phyloP scores from a whole-genome alignment of 2,329 filamentous ascomycete species.

The Pseudocercospora crystallina region DNA sequence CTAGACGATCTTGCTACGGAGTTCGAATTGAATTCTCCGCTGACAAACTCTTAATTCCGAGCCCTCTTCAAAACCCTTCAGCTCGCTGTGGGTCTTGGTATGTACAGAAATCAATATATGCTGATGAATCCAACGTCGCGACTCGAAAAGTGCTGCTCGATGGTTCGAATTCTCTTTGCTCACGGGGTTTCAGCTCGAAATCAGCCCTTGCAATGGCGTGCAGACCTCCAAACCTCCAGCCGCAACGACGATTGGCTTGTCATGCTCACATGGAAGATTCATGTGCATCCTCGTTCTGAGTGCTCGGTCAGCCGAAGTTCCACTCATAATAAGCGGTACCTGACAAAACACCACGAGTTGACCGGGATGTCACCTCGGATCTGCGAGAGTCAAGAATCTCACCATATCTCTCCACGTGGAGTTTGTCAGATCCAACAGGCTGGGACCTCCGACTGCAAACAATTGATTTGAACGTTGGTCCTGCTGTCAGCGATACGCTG shows the following conservation, averaged over 20 bases:
- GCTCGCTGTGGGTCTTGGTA: not conserved
- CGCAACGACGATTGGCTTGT: conserved; percentile 1
- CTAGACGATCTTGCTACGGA: not conserved
- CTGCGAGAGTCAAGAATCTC: no score
- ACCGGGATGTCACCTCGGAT: no score
- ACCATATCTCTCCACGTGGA: no score
- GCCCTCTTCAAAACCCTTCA: not conserved
- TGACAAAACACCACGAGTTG: not conserved
- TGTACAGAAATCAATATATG: conserved; percentile 2
- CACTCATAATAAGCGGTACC: not conserved
- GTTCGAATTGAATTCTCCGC: not conserved
- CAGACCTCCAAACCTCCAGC: not conserved
- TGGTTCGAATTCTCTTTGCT: not conserved
- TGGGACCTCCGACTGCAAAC: no score
- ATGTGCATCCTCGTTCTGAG: not conserved
- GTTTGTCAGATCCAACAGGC: no score
- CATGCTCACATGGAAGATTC: not conserved
- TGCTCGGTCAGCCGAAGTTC: not conserved
- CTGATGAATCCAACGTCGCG: conserved; percentile 2
- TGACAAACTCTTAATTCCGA: not conserved
- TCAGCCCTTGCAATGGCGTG: not conserved
- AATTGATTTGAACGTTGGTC: no score
- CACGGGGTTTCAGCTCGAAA: not conserved
- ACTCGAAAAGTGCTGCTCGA: not conserved
- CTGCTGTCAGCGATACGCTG: no score